phyloP scores from a whole-genome alignment of 495 filamentous ascomycete genomes.

The Xylaria nigripes region DNA sequence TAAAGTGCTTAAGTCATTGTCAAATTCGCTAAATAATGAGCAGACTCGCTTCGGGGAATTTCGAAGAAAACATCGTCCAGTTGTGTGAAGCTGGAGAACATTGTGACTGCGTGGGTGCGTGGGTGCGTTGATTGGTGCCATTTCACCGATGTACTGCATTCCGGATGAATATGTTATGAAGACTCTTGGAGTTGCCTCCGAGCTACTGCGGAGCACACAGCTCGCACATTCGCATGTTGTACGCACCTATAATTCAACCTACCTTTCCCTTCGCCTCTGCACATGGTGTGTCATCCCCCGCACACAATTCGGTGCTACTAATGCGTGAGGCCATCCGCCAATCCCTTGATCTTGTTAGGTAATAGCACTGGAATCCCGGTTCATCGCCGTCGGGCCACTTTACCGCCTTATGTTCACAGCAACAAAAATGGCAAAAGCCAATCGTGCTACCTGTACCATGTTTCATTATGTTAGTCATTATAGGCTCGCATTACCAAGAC shows the following conservation, averaged over 20 bases:
- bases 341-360: constrained; percentile 15
- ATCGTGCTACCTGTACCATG: constrained; percentile 1
- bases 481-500: constrained; percentile 2
- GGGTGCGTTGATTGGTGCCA: neutral
- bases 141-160: neutral
- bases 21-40: constrained; percentile 3
- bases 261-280: neutral
- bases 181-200: neutral
- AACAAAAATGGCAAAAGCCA: constrained; percentile 8
- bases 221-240: neutral
- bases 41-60: neutral
- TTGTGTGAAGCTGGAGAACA: neutral
- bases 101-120: no score
- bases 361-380: constrained; percentile 13
- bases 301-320: constrained; percentile 15
- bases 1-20: neutral
- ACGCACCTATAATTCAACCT: neutral
- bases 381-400: neutral
- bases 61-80: neutral
- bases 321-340: constrained; percentile 12
- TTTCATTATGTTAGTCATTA: constrained; percentile 12
- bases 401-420: constrained; percentile 2
- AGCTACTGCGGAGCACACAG: constrained; percentile 5
- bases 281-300: constrained; percentile 12
- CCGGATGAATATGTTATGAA: neutral